Base-by-base conservation (phyloP, 2,329 filamentous ascomycete genomes). In the Sporothrix humicola region DNA sequence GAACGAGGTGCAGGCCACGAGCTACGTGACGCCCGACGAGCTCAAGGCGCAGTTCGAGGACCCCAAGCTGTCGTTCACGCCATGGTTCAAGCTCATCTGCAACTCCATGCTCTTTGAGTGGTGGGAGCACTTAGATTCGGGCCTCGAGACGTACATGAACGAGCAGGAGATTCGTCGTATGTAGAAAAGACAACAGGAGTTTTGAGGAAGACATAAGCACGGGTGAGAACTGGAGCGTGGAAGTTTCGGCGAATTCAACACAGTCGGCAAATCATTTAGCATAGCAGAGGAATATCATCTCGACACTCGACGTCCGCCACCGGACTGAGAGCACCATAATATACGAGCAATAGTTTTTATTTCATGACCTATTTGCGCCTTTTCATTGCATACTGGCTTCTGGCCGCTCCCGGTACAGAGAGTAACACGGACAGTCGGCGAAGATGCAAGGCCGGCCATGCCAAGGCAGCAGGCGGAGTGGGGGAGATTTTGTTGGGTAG, bases 41-140 rank as follows among this genome's bases (percentile, higher is more conserved):
- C 87, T 99, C 77, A 96, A 94, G 87, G 81, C 87, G 78, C 93
- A 95, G 87, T 98, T 99, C 82, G 85, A 91, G 79, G 92, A 98
- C 80, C 89, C 92, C 3, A 87, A 84, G 71, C 87, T 97, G 78
- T 92, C 91, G 79, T 98, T 98, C 83, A 99, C 96, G 0, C 96
- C 96, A 0, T 99, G 96, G 96, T 99, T 99, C 87, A 97, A 97
- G 87, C 91, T 99, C 78, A 98, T 99, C 80, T 99, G 96, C 87
- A 88, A 98, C 82, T 94, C 93, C 68, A 95, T 98, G 93, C 89
- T 99, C 58, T 99, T 97, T 79, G 92, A 98, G 82, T 99, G 96
- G 96, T 99, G 96, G 96, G 86, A 91, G 80, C 90, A 93, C 83
- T 88, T 98, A 73, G 91, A 96, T 78, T 85, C 88, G 31, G 93